A percentile compares a stretch with the other conserved stretches of the same genome.
Evolutionary conservation across 176 grass and related monocot species (phyloP).

Genomic region (Panicum miliaceum): DNA sequence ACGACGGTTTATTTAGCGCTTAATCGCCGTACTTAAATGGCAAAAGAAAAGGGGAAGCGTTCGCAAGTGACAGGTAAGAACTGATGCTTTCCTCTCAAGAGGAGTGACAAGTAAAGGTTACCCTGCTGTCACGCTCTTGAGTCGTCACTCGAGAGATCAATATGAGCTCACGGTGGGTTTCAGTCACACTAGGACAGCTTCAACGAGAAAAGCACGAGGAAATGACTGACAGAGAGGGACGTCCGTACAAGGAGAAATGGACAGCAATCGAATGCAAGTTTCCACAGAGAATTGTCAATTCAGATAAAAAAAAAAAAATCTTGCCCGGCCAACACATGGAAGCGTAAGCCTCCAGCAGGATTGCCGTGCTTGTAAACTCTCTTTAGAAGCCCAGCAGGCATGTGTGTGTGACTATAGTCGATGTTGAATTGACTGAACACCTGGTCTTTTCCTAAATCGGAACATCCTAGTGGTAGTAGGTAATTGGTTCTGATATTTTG

Average conservation of each 20-base stretch:
- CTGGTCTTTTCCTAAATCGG: constrained; percentile 5
- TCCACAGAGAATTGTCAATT: not conserved
- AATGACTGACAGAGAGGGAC: not conserved
- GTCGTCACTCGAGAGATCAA: constrained; percentile 12
- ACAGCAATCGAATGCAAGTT: not conserved
- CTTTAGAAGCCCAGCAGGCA: constrained; percentile 29
- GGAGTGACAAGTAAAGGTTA: not conserved
- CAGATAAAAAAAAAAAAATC: not conserved
- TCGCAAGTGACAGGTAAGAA: not conserved
- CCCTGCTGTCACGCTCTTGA: constrained; percentile 8
- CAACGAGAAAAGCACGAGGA: not conserved
- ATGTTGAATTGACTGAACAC: constrained; percentile 16
- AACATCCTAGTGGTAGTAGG: not conserved
- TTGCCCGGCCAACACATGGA: not conserved
- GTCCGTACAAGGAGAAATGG: not conserved
- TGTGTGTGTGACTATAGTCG: not conserved
- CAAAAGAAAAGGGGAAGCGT: not conserved
- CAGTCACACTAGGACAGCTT: not conserved
- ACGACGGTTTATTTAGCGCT: not conserved
- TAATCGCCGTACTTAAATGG: not conserved
- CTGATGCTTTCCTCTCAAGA: not conserved
- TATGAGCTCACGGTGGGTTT: constrained; percentile 15
- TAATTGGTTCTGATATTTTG: not conserved
- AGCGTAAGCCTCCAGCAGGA: not conserved
- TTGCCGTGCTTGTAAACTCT: not conserved